These are phyloP conservation scores for Amphirosellinia nigrospora DNA, from an alignment of 495 filamentous ascomycete species.

Conservation along the genomic window DNA sequence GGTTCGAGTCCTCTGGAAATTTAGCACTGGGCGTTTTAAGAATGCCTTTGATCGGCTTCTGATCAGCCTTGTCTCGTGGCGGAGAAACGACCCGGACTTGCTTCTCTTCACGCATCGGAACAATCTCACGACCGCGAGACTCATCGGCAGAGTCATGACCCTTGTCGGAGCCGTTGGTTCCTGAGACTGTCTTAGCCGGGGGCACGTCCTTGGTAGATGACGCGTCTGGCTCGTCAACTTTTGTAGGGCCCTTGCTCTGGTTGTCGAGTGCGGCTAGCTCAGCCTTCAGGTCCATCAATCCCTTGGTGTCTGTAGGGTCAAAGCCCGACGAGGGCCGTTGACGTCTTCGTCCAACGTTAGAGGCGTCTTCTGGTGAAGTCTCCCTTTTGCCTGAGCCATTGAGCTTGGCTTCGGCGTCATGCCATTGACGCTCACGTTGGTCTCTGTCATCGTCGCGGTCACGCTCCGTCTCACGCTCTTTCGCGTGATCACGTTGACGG, in stretches of 20 bases:
- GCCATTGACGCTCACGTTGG: conserved; percentile 30
- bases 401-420: conserved; percentile 37
- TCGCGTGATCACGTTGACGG: conserved; percentile 25
- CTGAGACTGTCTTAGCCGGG: conserved; percentile 31
- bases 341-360: conserved; percentile 39
- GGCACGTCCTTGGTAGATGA: conserved; percentile 34
- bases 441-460: conserved; percentile 31
- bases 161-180: conserved; percentile 33
- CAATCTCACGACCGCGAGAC: conserved; percentile 47
- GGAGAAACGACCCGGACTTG: conserved; percentile 63
- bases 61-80: conserved; percentile 52
- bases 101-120: conserved; percentile 34
- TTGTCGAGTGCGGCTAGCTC: conserved; percentile 49
- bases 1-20: conserved; percentile 80
- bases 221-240: conserved; percentile 31
- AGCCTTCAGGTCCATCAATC: conserved; percentile 54
- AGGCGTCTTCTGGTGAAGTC: conserved; percentile 31
- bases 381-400: conserved; percentile 35
- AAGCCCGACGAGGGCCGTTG: conserved; percentile 47
- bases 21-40: conserved; percentile 73
- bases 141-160: conserved; percentile 42
- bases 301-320: conserved; percentile 57
- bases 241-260: conserved; percentile 37
- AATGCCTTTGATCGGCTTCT: conserved; percentile 67
- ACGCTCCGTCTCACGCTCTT: conserved; percentile 28